Evolutionary conservation across 768 basidiomycete species (phyloP).

Genomic region (Leccinum sublutescens): DNA sequence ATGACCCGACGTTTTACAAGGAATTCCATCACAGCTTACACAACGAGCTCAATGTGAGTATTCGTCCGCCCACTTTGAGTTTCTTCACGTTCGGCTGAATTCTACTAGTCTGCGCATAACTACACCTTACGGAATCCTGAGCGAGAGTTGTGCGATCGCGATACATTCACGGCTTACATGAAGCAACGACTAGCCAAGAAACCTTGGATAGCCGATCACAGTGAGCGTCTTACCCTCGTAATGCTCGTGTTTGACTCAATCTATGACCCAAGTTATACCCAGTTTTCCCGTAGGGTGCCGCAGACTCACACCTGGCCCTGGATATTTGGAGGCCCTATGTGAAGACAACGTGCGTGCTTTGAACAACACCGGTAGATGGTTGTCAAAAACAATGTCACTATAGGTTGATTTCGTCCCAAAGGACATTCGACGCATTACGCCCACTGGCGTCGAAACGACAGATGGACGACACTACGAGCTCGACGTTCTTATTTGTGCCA

Average conservation of each 20-base stretch:
- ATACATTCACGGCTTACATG: conserved; percentile 46
- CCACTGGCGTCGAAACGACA: conserved; percentile 53
- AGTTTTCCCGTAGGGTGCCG: conserved; percentile 58
- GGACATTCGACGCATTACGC: conserved; percentile 48
- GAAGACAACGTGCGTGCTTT: conserved; percentile 46
- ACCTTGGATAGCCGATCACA: conserved; percentile 41
- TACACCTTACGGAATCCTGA: conserved; percentile 41
- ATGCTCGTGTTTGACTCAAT: background rate
- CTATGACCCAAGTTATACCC: conserved; percentile 39
- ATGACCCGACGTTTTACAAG: background rate
- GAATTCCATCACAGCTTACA: background rate
- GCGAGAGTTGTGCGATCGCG: conserved; percentile 30
- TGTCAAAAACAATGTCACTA: background rate
- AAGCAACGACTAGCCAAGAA: conserved; percentile 49
- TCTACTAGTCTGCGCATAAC: conserved; percentile 31
- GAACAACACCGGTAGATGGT: background rate
- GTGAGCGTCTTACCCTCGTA: background rate
- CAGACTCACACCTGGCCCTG: conserved; percentile 65
- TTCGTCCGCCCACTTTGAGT: background rate
- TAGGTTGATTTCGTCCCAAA: conserved; percentile 48
- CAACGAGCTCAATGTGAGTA: background rate
- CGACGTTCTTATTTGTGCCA: conserved; percentile 64
- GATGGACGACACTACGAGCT: conserved; percentile 55
- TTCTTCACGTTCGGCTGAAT: background rate
- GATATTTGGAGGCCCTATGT: conserved; percentile 64